A percentile compares a stretch with the other conserved stretches of the same genome.
phyloP scores from a whole-genome alignment of 2,329 filamentous ascomycete species.

The Ceratocystis lukuohia region DNA sequence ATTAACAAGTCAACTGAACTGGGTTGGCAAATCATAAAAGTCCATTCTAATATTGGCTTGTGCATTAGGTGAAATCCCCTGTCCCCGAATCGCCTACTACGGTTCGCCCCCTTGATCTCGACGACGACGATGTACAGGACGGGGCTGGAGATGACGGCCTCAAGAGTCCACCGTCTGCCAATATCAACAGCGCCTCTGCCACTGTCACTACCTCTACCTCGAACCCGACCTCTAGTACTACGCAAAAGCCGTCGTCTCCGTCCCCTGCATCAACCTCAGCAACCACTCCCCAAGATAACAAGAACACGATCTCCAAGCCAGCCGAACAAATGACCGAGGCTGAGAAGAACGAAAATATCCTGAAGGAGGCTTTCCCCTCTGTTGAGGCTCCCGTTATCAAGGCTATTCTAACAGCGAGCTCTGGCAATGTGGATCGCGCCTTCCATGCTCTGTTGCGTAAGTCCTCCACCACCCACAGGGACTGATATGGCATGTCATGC shows the following conservation, averaged over 20 bases:
- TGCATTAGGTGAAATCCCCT: slow-evolving; percentile 32
- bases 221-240: slow-evolving; percentile 23
- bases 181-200: slow-evolving; percentile 15
- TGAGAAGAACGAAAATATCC: slow-evolving; percentile 72
- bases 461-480: slow-evolving; percentile 22
- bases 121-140: slow-evolving; percentile 58
- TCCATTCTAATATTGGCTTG: not conserved
- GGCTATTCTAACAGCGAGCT: slow-evolving; percentile 75
- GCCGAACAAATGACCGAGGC: slow-evolving; percentile 68
- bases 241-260: slow-evolving; percentile 23
- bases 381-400: slow-evolving; percentile 72
- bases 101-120: slow-evolving; percentile 50
- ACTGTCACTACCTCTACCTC: slow-evolving; percentile 12
- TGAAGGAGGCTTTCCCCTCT: slow-evolving; percentile 85
- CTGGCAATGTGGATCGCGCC: slow-evolving; percentile 77
- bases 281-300: slow-evolving; percentile 24
- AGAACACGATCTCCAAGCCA: slow-evolving; percentile 59
- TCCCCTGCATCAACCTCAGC: slow-evolving; percentile 22
- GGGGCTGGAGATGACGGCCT: slow-evolving; percentile 33
- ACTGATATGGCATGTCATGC: not conserved
- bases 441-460: slow-evolving; percentile 86
- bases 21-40: not conserved
- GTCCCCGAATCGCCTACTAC: slow-evolving; percentile 54
- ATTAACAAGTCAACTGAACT: not conserved
- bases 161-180: slow-evolving; percentile 19